Evolutionary conservation across 1,139 yeast genomes (phyloP), one percentile per base, ranked within the genome.

Genomic region (Arxiozyma bovina): DNA sequence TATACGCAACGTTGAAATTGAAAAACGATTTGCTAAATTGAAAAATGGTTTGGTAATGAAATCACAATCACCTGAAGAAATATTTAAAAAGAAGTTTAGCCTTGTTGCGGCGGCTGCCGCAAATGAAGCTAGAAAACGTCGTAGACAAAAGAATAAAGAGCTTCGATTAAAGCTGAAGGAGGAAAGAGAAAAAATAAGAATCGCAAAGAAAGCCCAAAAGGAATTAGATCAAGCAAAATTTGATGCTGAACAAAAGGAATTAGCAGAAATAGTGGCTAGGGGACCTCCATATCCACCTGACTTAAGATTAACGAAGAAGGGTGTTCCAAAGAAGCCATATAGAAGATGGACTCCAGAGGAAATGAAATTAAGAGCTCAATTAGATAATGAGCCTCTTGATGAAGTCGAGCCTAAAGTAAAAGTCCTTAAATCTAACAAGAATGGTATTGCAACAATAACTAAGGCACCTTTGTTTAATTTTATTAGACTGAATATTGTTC

Each of bases 271-370:
- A 38, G 71, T 69, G 6, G 65, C 69, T 1, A 62, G 55, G 30
- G 72, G 72, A 1, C 70, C 72, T 7, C 72, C 72, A 17, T 69
- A 68, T 56, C 72, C 72, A 18, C 54, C 61, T 4, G 69, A 66
- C 53, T 52, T 69, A 46, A 60, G 68, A 47, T 51, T 69, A 21
- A 68, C 70, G 1, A 67, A 66, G 54, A 61, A 64, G 47, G 72
- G 72, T n/a, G 60, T 58, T 45, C 72, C 72, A 17, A 68, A 65
- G 50, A 65, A 62, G 48, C 72, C 72, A 0, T 66, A 64, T 48
- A 63, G 71, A 54, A 60, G 70, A 54, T 63, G 64, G 62, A 65
- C 70, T 1, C 55, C 62, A 6, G 72, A 67, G 49, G 71, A 68
- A 53, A 57, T 67, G 62, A 57, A 52, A 12, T 58, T 57, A 52